Evolutionary conservation across 306 rosid species (phyloP), one percentile per base, ranked within the genome.

Genomic region (Glycine latifolia): DNA sequence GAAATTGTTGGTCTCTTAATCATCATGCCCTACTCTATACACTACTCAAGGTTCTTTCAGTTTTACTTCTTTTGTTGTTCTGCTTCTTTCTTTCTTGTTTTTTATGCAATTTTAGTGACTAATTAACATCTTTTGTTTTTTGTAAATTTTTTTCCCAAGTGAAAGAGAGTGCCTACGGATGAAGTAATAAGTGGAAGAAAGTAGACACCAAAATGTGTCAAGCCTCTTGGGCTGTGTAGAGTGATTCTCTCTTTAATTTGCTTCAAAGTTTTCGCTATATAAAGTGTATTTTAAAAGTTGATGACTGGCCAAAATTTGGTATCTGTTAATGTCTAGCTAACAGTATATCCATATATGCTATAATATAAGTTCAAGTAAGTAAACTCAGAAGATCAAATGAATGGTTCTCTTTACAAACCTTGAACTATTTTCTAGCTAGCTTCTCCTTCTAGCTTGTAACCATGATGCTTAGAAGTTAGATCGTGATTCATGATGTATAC

Each of bases 11-110:
- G 31, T 26, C 31, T 26, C 31, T 26, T 35, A 0, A 3, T 39
- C 65, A 77, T 39, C 74, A 50, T 78, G 66, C 81, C 39, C 67
- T 70, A 44, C 73, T 8, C 7, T 1, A 1, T 47, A 47, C 52
- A 8, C 10, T 26, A 26, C 2, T 26, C 31, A 20, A 68, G 82
- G 60, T 68, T 68, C 43, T 79, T 79, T 79, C 47, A 53, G 55
- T 53, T 1, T 43, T 26, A 8, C 15, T 12, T 26, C 31, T 26
- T 26, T 6, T 56, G 9, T 52, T 50, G 12, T 67, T 78, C 1
- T 79, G 55, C 37, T 79, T 43, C 35, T 68, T 56, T 56, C 49
- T 20, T 60, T 39, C 2, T 26, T 26, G 31, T 26, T 67, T 44
- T 11, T 67, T 78, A 5, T 67, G 31, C 53, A 67, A 41, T 67